phyloP scores from a whole-genome alignment of 2,329 filamentous ascomycete genomes.

The Mycosphaerelloides madeirae region DNA sequence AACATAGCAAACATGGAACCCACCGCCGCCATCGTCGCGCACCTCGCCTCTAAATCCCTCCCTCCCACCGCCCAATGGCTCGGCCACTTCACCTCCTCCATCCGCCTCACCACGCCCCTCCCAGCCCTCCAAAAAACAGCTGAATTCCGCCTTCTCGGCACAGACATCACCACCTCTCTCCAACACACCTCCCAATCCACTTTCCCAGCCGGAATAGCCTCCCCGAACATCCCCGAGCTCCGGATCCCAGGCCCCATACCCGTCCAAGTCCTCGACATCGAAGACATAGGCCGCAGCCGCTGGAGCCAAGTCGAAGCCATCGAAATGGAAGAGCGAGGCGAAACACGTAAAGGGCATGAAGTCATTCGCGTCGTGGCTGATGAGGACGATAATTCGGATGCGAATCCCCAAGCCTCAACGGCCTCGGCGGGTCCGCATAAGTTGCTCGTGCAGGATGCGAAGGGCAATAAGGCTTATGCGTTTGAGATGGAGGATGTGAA shows the following conservation, averaged over 20 bases:
- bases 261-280: constrained; percentile 80
- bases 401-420: constrained; percentile 14
- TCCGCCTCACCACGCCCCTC: constrained; percentile 55
- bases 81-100: constrained; percentile 54
- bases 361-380: constrained; percentile 67
- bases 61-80: constrained; percentile 60
- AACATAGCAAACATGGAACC: constrained; percentile 4
- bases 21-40: constrained; percentile 9
- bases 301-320: constrained; percentile 87
- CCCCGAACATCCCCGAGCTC: constrained; percentile 52
- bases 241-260: constrained; percentile 59
- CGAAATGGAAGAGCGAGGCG: constrained; percentile 67
- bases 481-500: constrained; percentile 66
- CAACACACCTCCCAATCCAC: constrained; percentile 37
- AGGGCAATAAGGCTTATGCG: constrained; percentile 63
- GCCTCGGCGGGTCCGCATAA: constrained; percentile 62
- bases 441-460: constrained; percentile 74
- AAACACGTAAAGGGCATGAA: constrained; percentile 70
- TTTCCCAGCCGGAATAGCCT: constrained; percentile 56
- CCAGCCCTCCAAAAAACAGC: constrained; percentile 73
- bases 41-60: constrained; percentile 35
- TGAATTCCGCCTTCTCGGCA: constrained; percentile 71
- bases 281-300: constrained; percentile 72
- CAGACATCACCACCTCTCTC: constrained; percentile 66
- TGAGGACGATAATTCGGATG: constrained; percentile 42